Percentiles rank a stretch among this genome's conserved stretches.
Evolutionary conservation across 345 rosid genomes (phyloP).

Genomic region (Bruguiera gymnorhiza): DNA sequence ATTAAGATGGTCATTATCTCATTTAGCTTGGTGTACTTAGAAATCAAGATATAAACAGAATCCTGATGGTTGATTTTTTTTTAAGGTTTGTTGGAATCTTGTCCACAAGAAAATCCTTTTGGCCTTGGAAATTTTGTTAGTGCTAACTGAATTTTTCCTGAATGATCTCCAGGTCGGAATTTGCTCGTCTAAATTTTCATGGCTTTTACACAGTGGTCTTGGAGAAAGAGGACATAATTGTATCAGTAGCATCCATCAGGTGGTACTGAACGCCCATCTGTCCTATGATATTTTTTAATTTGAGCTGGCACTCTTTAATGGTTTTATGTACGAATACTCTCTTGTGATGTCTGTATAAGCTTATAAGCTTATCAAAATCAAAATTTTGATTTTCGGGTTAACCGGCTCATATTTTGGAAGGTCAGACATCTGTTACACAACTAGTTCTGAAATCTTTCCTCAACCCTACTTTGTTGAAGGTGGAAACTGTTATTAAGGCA

Average conservation of each 20-base stretch:
- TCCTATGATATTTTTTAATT: background rate
- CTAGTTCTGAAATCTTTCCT: too few species aligned
- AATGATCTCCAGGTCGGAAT: slow-evolving; percentile 61
- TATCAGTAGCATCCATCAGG: slow-evolving; percentile 95
- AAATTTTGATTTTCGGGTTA: too few species aligned
- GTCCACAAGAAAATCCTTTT: background rate
- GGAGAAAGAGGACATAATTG: slow-evolving; percentile 80
- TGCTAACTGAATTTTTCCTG: slow-evolving; percentile 12
- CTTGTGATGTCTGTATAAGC: background rate
- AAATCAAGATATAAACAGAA: background rate
- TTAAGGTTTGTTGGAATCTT: background rate
- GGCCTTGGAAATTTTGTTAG: background rate
- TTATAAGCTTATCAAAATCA: background rate
- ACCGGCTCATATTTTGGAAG: too few species aligned
- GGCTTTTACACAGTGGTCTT: slow-evolving; percentile 81
- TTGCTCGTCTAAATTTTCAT: slow-evolving; percentile 71
- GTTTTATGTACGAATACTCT: background rate
- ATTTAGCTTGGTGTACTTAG: background rate
- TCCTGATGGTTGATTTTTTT: background rate
- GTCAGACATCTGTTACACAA: too few species aligned
- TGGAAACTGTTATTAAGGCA: too few species aligned
- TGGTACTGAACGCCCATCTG: slow-evolving; percentile 21
- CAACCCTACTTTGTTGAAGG: too few species aligned
- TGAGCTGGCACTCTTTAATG: background rate
- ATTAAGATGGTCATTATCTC: background rate